These are phyloP conservation scores for Metarhizium guizhouense DNA, from an alignment of 2,329 filamentous ascomycete genomes.

Conservation along the genomic window DNA sequence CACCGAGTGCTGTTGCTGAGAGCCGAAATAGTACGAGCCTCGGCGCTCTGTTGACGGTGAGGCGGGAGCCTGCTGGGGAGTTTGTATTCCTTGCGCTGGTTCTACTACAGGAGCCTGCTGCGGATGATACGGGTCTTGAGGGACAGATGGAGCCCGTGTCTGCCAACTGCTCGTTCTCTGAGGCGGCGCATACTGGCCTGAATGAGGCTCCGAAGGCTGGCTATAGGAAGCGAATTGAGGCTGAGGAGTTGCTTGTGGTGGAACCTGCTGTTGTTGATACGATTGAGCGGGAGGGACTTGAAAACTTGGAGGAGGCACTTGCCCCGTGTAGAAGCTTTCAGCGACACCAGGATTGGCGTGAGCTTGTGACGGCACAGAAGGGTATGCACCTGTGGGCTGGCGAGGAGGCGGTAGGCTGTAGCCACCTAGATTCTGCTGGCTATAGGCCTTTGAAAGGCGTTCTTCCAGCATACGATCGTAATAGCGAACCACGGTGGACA, in stretches of 20 bases:
- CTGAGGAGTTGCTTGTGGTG: slow-evolving; percentile 24
- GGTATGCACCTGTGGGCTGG: slow-evolving; percentile 57
- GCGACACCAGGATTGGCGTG: slow-evolving; percentile 42
- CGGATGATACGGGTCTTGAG: slow-evolving; percentile 19
- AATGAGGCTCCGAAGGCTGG: slow-evolving; percentile 29
- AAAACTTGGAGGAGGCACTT: slow-evolving; percentile 33
- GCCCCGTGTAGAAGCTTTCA: slow-evolving; percentile 77
- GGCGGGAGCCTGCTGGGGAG: slow-evolving; percentile 18
- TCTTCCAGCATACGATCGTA: slow-evolving; percentile 98
- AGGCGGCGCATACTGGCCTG: slow-evolving; percentile 34
- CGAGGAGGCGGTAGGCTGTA: slow-evolving; percentile 48
- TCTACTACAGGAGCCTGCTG: slow-evolving; percentile 18
- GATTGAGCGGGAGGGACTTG: slow-evolving; percentile 8
- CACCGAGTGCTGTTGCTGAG: slow-evolving; percentile 17
- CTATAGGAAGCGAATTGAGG: slow-evolving; percentile 34
- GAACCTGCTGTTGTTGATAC: slow-evolving; percentile 20
- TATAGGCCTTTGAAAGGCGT: slow-evolving; percentile 84
- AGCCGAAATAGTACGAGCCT: slow-evolving; percentile 49
- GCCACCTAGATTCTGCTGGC: slow-evolving; percentile 62
- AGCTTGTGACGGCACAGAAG: slow-evolving; percentile 52
- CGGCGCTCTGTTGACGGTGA: slow-evolving; percentile 38
- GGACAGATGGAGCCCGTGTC: slow-evolving; percentile 27
- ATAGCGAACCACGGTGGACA: slow-evolving; percentile 92
- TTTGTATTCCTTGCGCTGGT: slow-evolving; percentile 17
- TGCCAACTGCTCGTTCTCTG: slow-evolving; percentile 47